phyloP scores from a whole-genome alignment of 768 basidiomycete species.

The Trametes cinnabarina region DNA sequence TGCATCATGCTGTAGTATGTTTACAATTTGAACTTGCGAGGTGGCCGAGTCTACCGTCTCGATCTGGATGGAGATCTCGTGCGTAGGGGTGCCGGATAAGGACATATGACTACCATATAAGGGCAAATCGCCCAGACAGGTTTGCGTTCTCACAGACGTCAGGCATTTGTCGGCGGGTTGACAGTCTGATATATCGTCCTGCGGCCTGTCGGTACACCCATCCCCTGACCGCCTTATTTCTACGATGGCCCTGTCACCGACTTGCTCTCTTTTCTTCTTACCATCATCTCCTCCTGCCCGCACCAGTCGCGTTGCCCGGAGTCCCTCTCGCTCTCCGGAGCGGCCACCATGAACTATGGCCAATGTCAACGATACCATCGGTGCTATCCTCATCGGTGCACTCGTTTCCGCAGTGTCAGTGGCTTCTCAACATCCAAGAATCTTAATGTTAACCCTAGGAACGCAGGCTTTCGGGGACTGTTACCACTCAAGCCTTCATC shows the following conservation, averaged over 20 bases:
- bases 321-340: not conserved
- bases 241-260: slow-evolving; percentile 1
- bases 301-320: not conserved
- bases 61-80: not conserved
- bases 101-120: slow-evolving; percentile 15
- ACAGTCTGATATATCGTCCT: slow-evolving; percentile 13
- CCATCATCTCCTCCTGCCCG: slow-evolving; percentile 9
- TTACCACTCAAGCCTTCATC: slow-evolving; percentile 19
- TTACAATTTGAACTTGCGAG: not conserved
- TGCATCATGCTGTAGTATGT: too few species aligned
- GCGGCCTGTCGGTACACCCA: not conserved
- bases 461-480: slow-evolving; percentile 21
- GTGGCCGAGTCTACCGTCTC: not conserved
- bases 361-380: slow-evolving; percentile 16
- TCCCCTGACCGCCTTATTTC: slow-evolving; percentile 10
- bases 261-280: not conserved
- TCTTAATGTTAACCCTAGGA: not conserved
- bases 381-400: slow-evolving; percentile 22
- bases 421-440: not conserved
- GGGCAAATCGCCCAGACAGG: not conserved
- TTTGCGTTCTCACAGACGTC: slow-evolving; percentile 18
- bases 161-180: slow-evolving; percentile 9
- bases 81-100: not conserved
- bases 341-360: slow-evolving; percentile 20
- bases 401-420: slow-evolving; percentile 22